Base-by-base conservation (phyloP, 164 flowering plant genomes). In the Hamamelis virginiana region DNA sequence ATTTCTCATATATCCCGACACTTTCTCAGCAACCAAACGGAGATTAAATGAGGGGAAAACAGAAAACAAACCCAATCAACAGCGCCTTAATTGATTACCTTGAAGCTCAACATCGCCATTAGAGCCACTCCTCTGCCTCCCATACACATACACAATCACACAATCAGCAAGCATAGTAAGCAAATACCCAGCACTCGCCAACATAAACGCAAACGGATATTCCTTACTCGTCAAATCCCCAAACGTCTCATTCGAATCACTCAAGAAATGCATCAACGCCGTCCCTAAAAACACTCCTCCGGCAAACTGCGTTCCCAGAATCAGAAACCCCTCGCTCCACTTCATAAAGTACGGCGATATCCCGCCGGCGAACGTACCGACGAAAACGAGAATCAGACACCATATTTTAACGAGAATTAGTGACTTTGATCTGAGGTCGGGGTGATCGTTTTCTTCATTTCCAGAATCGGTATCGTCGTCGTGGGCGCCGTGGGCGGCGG, bases 261-360 rank as follows among this genome's bases (percentile, higher is more conserved):
- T 81, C 67, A 90, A 53, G 60, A 88, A 90, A 71, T 90, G 95
- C 87, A 90, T 90, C 78, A 88, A 0, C 12, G 92, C 89, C 22
- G 95, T 90, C 12, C 87, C 92, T 23, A 90, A 58, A 66, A 90
- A 88, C 69, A 90, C 92, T 9, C 95, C 92, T 25, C 95, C 95
- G 8, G 95, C 90, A 61, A 90, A 90, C 66, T 90, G 95, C 12
- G 92, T 90, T 1, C 95, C 95, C 38, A 85, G 41, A 27, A 82
- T 80, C 63, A 90, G 66, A 63, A 86, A 86, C 55, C 76, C 82
- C 60, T 88, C 88, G 66, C 83, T 81, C 95, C 92, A 90, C 70
- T 85, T 88, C 60, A 88, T 28, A 56, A 90, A 84, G 63, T 80
- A 90, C 0, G 95, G 95, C 0, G 92, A 88, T 0, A 90, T 68